These are phyloP conservation scores for Kodamaea fukazawae DNA, from an alignment of 805 yeast genomes.

Conservation along the genomic window DNA sequence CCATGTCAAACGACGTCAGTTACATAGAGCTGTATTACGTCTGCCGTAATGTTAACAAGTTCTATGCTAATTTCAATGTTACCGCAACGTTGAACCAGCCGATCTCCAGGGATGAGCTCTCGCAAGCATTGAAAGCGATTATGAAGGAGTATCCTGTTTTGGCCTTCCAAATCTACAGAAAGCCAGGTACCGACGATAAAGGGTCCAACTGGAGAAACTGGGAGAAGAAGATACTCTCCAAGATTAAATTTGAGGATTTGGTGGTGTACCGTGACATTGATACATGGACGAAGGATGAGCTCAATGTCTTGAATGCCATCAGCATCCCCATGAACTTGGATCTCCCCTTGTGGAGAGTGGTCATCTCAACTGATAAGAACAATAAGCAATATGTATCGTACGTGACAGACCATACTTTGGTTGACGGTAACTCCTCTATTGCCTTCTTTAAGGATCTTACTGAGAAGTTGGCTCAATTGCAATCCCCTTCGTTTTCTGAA, in stretches of 20 bases:
- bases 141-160: slow-evolving; percentile 1
- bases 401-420: slow-evolving; percentile 2
- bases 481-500: too few species aligned
- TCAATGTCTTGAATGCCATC: not conserved
- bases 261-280: slow-evolving; percentile 3
- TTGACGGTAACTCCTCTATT: slow-evolving; percentile 3
- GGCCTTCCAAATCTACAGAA: slow-evolving; percentile 3
- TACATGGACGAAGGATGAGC: not conserved
- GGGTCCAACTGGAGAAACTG: slow-evolving; percentile 1
- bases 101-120: slow-evolving; percentile 1
- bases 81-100: slow-evolving; percentile 1
- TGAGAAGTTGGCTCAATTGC: not conserved
- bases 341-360: slow-evolving; percentile 5
- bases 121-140: not conserved
- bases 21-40: slow-evolving; percentile 3
- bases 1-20: too few species aligned
- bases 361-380: not conserved
- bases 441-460: slow-evolving; percentile 4
- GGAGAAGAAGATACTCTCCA: not conserved
- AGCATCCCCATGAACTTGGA: not conserved
- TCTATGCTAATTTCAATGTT: slow-evolving; percentile 3
- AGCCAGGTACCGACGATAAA: slow-evolving; percentile 1
- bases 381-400: slow-evolving; percentile 3
- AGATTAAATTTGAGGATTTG: slow-evolving; percentile 5
- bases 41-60: slow-evolving; percentile 2